These are phyloP conservation scores for Candida pseudoviswanathii DNA, from an alignment of 1,139 yeast genomes.

Conservation along the genomic window DNA sequence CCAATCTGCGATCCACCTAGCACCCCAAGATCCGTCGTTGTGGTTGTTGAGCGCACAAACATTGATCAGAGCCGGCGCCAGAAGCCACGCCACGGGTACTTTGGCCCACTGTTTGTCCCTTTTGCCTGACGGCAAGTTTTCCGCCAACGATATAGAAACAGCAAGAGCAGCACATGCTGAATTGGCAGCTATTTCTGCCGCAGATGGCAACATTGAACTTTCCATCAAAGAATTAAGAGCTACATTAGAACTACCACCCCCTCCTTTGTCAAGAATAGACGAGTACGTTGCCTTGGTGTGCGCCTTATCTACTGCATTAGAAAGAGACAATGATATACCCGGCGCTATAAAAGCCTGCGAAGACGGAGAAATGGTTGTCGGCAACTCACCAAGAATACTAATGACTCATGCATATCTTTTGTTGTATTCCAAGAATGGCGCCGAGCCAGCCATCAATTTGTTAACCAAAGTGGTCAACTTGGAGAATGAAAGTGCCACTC, in stretches of 20 bases:
- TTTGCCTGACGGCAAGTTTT: constrained; percentile 34
- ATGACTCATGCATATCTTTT: constrained; percentile 51
- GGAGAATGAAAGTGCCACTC: constrained; percentile 24
- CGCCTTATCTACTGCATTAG: constrained; percentile 52
- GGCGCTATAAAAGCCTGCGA: constrained; percentile 54
- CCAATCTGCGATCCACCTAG: constrained; percentile 45
- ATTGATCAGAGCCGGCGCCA: constrained; percentile 42
- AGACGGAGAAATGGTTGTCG: constrained; percentile 46
- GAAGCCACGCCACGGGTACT: constrained; percentile 48
- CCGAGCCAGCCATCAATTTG: constrained; percentile 35
- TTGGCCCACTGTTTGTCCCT: constrained; percentile 46
- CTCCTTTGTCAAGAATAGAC: constrained; percentile 45
- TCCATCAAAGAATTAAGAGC: constrained; percentile 51
- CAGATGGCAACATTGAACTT: constrained; percentile 50
- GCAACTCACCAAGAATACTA: constrained; percentile 45
- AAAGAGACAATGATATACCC: constrained; percentile 47
- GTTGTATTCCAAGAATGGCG: constrained; percentile 15
- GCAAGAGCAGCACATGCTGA: constrained; percentile 57
- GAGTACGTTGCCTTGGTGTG: constrained; percentile 55
- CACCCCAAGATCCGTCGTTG: constrained; percentile 45
- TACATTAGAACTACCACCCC: constrained; percentile 52
- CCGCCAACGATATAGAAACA: constrained; percentile 40
- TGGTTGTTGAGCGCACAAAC: constrained; percentile 53
- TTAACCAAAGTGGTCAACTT: constrained; percentile 37
- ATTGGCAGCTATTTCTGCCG: constrained; percentile 53